These are phyloP conservation scores for Cynanchum wilfordii DNA, from an alignment of 257 asterid genomes.

Conservation along the genomic window DNA sequence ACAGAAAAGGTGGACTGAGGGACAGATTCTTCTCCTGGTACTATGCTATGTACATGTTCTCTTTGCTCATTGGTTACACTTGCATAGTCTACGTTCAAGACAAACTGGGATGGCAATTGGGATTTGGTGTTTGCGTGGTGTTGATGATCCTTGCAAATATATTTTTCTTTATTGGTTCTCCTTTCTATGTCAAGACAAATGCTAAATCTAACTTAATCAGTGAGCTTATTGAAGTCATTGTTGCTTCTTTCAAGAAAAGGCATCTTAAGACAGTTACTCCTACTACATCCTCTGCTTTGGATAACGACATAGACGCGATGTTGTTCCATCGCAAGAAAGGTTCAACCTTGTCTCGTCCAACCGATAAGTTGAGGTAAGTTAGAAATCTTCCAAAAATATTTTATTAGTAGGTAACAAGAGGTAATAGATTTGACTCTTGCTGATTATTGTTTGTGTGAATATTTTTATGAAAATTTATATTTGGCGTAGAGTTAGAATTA, in stretches of 20 bases:
- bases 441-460: no score
- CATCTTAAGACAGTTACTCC: slow-evolving; percentile 14
- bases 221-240: slow-evolving; percentile 42
- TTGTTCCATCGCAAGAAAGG: slow-evolving; percentile 34
- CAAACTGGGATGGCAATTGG: slow-evolving; percentile 64
- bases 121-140: slow-evolving; percentile 50
- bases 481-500: no score
- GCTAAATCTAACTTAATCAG: slow-evolving; percentile 33
- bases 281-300: no score
- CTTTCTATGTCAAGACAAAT: slow-evolving; percentile 38
- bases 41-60: slow-evolving; percentile 39
- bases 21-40: slow-evolving; percentile 64
- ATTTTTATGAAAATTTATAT: no score
- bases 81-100: slow-evolving; percentile 70
- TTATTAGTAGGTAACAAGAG: no score
- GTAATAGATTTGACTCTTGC: no score
- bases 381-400: no score
- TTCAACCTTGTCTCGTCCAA: slow-evolving; percentile 34
- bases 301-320: background rate
- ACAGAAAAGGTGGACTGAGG: slow-evolving; percentile 14
- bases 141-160: slow-evolving; percentile 21
- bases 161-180: slow-evolving; percentile 43
- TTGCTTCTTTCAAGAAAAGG: slow-evolving; percentile 48
- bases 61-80: slow-evolving; percentile 44
- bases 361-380: slow-evolving; percentile 46